A percentile compares a stretch with the other conserved stretches of the same genome.
Conservation (phyloP, 345 rosid genomes). For the Kandelia obovata region DNA sequence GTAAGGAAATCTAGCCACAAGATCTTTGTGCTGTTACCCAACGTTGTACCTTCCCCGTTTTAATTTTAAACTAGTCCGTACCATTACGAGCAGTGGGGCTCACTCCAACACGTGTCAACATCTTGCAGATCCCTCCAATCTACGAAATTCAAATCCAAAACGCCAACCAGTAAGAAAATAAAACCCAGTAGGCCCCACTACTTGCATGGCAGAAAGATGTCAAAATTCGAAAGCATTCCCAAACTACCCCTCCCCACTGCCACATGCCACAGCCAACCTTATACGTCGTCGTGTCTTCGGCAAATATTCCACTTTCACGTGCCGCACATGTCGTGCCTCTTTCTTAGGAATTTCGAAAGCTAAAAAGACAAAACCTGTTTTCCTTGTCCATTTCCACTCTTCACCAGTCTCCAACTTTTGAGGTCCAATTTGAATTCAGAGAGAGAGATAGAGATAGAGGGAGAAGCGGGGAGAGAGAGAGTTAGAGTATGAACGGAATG, state of each 20-base stretch:
- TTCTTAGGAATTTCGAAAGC: too few relatives aligned
- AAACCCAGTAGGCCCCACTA: constrained; percentile 2
- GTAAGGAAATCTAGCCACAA: background rate
- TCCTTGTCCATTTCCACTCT: background rate
- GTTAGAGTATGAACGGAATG: constrained; percentile 52
- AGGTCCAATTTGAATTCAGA: constrained; percentile 16
- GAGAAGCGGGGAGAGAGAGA: background rate
- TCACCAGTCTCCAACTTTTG: background rate
- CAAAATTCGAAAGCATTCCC: background rate
- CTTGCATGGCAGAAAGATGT: background rate
- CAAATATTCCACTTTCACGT: background rate
- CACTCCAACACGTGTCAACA: constrained; percentile 15
- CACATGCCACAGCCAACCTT: background rate
- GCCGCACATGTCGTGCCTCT: background rate
- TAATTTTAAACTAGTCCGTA: background rate
- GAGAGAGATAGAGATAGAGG: background rate
- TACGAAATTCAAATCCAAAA: constrained; percentile 24
- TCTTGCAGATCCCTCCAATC: constrained; percentile 16
- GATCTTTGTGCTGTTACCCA: too few relatives aligned
- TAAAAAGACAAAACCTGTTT: too few relatives aligned
- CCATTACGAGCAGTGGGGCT: constrained; percentile 4
- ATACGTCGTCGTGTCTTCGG: constrained; percentile 3
- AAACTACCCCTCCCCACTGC: background rate
- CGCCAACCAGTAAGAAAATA: background rate
- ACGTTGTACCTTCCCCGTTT: background rate